Conservation (phyloP, 441 rosid species). For the Mallotus repandus region DNA sequence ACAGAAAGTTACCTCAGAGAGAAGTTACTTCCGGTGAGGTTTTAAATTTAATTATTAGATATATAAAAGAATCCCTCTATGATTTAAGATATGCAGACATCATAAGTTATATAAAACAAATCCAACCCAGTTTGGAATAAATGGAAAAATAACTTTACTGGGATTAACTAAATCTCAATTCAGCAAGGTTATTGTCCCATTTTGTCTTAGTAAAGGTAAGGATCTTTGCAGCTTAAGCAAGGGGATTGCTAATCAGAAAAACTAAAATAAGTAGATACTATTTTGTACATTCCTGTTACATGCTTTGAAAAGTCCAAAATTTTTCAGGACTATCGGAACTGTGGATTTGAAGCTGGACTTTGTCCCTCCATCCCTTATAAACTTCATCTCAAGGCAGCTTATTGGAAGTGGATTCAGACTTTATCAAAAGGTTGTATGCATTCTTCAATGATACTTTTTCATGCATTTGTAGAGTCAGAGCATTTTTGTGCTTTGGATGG, state of each 20-base stretch:
- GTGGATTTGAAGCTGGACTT: slow-evolving; percentile 86
- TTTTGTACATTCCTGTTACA: slow-evolving; percentile 9
- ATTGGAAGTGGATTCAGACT: slow-evolving; percentile 83
- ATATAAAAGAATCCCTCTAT: neutral
- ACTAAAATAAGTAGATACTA: neutral
- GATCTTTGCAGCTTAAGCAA: neutral
- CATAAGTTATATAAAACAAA: neutral
- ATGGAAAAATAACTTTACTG: neutral
- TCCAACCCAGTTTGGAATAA: neutral
- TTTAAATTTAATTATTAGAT: neutral
- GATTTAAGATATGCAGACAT: neutral
- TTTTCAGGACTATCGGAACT: slow-evolving; percentile 70
- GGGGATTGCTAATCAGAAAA: neutral
- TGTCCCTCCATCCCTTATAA: slow-evolving; percentile 82
- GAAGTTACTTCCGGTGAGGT: slow-evolving; percentile 84
- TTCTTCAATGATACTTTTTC: slow-evolving; percentile 12
- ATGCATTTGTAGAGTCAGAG: slow-evolving; percentile 3
- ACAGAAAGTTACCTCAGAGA: slow-evolving; percentile 68
- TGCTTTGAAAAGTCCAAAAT: slow-evolving; percentile 15
- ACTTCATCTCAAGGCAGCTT: slow-evolving; percentile 88
- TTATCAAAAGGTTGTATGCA: slow-evolving; percentile 65
- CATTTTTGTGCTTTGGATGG: neutral
- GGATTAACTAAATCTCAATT: neutral
- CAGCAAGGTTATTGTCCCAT: neutral
- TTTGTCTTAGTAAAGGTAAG: neutral